A percentile compares a stretch with the other conserved stretches of the same genome.
Evolutionary conservation across 257 asterid genomes (phyloP).

Genomic region (Solanum phureja): DNA sequence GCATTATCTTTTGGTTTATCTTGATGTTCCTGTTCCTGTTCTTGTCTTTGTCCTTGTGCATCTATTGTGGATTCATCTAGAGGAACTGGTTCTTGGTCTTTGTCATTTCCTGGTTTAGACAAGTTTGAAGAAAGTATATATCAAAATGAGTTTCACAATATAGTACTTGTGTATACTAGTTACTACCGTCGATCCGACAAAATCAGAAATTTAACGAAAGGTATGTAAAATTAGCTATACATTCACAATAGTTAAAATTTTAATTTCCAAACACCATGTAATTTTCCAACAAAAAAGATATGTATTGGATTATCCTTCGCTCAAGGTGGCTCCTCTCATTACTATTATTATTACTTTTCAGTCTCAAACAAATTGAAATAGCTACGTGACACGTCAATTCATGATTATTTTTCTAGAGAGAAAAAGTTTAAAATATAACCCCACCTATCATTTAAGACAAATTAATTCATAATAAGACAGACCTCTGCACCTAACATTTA

Average conservation of each 20-base stretch:
- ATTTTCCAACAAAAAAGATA: too few species aligned
- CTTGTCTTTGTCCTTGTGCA: background rate
- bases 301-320: too few species aligned
- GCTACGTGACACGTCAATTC: background rate
- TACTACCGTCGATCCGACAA: too few species aligned
- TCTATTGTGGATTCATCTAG: background rate
- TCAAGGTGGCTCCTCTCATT: too few species aligned
- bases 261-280: too few species aligned
- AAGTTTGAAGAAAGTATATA: background rate
- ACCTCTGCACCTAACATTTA: background rate
- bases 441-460: background rate
- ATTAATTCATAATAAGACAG: background rate
- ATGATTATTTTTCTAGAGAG: background rate
- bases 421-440: background rate
- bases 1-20: background rate
- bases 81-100: background rate
- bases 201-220: too few species aligned
- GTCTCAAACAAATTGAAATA: background rate
- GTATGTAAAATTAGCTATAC: too few species aligned
- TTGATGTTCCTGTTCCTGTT: background rate
- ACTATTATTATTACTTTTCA: accelerated
- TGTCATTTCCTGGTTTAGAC: background rate
- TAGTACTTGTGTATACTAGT: too few species aligned
- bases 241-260: too few species aligned
- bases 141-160: background rate